These are phyloP conservation scores for Polytolypa hystricis DNA, from an alignment of 2,329 filamentous ascomycete genomes.

Conservation along the genomic window DNA sequence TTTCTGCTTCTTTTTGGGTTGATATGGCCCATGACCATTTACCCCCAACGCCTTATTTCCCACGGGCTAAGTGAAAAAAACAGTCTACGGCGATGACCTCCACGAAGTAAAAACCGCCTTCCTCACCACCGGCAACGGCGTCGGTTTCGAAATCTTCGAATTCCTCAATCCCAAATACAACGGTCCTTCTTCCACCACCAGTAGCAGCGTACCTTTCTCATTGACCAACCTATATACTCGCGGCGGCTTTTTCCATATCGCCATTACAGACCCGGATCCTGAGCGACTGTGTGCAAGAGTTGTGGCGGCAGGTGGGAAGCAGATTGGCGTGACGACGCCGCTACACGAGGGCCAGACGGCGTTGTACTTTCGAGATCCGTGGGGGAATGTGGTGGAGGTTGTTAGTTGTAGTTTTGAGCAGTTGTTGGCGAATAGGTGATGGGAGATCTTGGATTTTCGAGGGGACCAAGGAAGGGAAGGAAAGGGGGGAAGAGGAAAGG, in stretches of 20 bases:
- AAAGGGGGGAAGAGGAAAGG: too few relatives aligned
- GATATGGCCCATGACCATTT: too few relatives aligned
- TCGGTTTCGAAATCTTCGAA: background rate
- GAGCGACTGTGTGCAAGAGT: background rate
- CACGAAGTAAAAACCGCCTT: background rate
- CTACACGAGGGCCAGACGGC: background rate
- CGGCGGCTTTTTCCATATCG: background rate
- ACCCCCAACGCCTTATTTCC: too few relatives aligned
- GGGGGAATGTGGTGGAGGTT: constrained; percentile 1
- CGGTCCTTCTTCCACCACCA: too few relatives aligned
- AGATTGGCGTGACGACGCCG: background rate
- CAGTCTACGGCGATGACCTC: background rate
- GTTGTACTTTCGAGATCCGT: background rate
- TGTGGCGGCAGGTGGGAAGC: background rate
- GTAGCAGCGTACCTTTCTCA: background rate
- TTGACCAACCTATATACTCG: background rate
- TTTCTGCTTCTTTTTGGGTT: too few relatives aligned
- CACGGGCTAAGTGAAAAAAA: too few relatives aligned
- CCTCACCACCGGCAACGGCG: background rate
- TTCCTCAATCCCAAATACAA: background rate
- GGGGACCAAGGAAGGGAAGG: too few relatives aligned
- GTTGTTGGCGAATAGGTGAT: too few relatives aligned
- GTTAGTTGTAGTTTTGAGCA: constrained; percentile 8
- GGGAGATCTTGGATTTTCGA: too few relatives aligned
- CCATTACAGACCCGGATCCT: background rate